Evolutionary conservation across 208 protist genomes (phyloP).

Genomic region (Leishmania major): DNA sequence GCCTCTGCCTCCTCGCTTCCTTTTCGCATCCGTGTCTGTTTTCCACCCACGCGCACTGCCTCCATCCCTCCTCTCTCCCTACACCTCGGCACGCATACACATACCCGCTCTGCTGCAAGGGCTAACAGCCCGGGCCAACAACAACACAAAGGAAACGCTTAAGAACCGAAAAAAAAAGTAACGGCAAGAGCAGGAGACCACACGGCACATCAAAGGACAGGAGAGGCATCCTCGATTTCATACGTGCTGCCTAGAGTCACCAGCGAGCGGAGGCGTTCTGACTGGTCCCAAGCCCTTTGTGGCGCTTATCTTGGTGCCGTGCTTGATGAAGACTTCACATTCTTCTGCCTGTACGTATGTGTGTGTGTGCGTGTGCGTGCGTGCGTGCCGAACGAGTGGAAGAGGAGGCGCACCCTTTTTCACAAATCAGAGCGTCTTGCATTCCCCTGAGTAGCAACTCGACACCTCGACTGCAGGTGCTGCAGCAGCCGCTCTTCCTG

Average conservation of each 20-base stretch:
- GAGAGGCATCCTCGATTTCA: background rate
- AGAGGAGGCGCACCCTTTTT: background rate
- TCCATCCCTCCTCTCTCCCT: background rate
- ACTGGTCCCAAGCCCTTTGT: background rate
- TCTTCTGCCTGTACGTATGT: background rate
- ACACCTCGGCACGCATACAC: background rate
- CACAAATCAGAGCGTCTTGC: background rate
- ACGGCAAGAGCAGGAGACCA: too few relatives aligned
- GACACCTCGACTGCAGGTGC: background rate
- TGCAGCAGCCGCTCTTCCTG: background rate
- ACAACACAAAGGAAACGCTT: background rate
- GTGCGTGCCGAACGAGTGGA: background rate
- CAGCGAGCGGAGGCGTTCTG: background rate
- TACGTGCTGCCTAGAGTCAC: background rate
- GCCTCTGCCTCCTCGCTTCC: background rate
- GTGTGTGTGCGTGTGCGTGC: background rate
- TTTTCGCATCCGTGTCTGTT: background rate
- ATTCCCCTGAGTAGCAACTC: background rate
- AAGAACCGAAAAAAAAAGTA: too few relatives aligned
- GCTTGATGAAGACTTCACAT: background rate
- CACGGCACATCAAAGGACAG: background rate
- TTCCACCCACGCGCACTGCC: background rate
- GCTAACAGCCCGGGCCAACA: background rate
- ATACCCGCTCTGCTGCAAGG: background rate
- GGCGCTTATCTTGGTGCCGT: background rate